Conservation (phyloP, 345 rosid species). For the Salix brachista region DNA sequence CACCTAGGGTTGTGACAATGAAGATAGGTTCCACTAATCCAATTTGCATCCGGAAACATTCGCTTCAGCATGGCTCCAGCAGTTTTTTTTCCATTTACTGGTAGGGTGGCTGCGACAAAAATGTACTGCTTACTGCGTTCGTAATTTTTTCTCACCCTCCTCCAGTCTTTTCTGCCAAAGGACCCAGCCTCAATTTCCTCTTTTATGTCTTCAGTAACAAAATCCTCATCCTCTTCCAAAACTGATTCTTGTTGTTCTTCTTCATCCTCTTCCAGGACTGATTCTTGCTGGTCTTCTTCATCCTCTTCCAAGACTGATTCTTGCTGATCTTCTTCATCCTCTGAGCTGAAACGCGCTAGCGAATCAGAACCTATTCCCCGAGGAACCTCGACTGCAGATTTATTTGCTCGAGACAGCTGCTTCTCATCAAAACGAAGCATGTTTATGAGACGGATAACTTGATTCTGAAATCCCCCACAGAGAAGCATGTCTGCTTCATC, state of each 20-base stretch:
- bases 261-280: constrained; percentile 11
- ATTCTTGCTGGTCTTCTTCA: not conserved
- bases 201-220: constrained; percentile 32
- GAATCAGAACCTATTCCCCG: constrained; percentile 28
- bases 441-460: constrained; percentile 70
- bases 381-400: constrained; percentile 27
- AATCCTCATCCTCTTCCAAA: constrained; percentile 24
- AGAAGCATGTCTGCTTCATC: constrained; percentile 99
- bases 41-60: constrained; percentile 84
- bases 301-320: constrained; percentile 20
- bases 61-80: constrained; percentile 82
- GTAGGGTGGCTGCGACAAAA: constrained; percentile 96
- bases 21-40: constrained; percentile 90
- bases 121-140: constrained; percentile 85
- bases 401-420: constrained; percentile 46
- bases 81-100: constrained; percentile 85
- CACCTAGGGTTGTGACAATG: constrained; percentile 94
- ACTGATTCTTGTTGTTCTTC: too few relatives aligned
- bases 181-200: constrained; percentile 29
- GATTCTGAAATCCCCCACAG: constrained; percentile 84
- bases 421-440: constrained; percentile 88
- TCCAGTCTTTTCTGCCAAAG: constrained; percentile 57
- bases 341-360: constrained; percentile 23
- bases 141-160: constrained; percentile 69
- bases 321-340: constrained; percentile 23